phyloP scores from a whole-genome alignment of 768 basidiomycete species.

The Amanita subjunquillea region DNA sequence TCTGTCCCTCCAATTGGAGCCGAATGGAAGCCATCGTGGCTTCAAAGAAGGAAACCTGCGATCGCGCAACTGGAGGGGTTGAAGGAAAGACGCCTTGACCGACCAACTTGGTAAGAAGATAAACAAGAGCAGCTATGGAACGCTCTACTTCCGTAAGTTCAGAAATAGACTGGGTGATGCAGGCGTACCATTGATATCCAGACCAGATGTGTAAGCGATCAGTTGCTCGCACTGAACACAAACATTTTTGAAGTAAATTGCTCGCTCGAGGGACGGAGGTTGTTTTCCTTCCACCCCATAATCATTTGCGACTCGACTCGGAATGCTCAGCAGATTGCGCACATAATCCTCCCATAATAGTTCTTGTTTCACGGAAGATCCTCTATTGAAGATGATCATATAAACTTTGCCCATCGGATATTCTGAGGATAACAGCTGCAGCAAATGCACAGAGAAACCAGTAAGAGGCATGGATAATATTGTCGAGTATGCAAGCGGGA shows the following conservation, averaged over 20 bases:
- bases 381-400: slow-evolving; percentile 22
- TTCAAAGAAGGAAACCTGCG: slow-evolving; percentile 65
- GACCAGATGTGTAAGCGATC: slow-evolving; percentile 31
- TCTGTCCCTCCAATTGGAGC: slow-evolving; percentile 18
- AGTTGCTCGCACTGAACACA: slow-evolving; percentile 42
- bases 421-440: slow-evolving; percentile 42
- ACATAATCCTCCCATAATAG: slow-evolving; percentile 72
- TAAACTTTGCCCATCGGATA: slow-evolving; percentile 69
- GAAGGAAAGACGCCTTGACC: slow-evolving; percentile 58
- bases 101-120: slow-evolving; percentile 56
- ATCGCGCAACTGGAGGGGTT: slow-evolving; percentile 35
- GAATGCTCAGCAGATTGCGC: slow-evolving; percentile 51
- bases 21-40: slow-evolving; percentile 40
- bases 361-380: slow-evolving; percentile 13
- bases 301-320: slow-evolving; percentile 73
- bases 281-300: slow-evolving; percentile 30
- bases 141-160: slow-evolving; percentile 16
- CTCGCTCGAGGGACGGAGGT: slow-evolving; percentile 43
- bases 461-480: slow-evolving; percentile 42
- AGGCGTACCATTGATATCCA: slow-evolving; percentile 27
- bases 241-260: slow-evolving; percentile 43
- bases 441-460: slow-evolving; percentile 37
- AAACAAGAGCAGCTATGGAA: slow-evolving; percentile 32
- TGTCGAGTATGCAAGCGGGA: slow-evolving; percentile 52
- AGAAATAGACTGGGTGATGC: neutral